These are phyloP conservation scores for Coniophora puteana DNA, from an alignment of 1,284 basidiomycete species.

Conservation along the genomic window DNA sequence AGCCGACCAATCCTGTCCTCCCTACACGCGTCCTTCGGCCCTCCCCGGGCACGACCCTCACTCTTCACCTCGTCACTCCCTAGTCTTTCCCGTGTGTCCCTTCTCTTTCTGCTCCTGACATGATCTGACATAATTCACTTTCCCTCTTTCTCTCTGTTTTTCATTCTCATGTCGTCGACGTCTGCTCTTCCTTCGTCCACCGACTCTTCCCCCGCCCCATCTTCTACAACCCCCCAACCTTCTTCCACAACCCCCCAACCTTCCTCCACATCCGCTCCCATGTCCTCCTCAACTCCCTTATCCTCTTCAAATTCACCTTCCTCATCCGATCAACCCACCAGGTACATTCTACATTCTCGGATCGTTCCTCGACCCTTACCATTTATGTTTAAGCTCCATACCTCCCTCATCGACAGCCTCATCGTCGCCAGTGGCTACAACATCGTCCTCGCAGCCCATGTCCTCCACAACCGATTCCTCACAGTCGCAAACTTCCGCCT, in stretches of 20 bases:
- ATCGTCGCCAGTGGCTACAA: conserved; percentile 5
- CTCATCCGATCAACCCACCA: neutral
- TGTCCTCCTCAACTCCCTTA: conserved; percentile 8
- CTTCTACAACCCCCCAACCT: conserved; percentile 4
- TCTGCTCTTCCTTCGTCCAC: neutral
- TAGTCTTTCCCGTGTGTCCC: too few species aligned
- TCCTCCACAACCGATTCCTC: conserved; percentile 5
- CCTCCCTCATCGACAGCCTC: conserved; percentile 2
- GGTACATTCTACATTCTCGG: too few species aligned
- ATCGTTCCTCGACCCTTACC: conserved; percentile 10
- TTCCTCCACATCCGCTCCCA: conserved; percentile 5
- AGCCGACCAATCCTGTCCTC: too few species aligned
- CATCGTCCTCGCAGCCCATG: conserved; percentile 1
- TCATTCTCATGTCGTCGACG: neutral
- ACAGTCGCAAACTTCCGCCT: neutral
- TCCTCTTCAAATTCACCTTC: conserved; percentile 19
- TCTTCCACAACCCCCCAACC: conserved; percentile 3
- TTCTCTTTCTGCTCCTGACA: too few species aligned
- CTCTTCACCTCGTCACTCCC: too few species aligned
- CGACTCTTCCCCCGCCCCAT: neutral
- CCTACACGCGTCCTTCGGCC: too few species aligned
- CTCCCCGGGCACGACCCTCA: too few species aligned
- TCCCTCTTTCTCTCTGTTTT: neutral
- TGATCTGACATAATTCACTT: neutral
- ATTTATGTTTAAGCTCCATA: neutral